Conservation (phyloP, 2,329 filamentous ascomycete species). For the Thermothelomyces thermophilus region DNA sequence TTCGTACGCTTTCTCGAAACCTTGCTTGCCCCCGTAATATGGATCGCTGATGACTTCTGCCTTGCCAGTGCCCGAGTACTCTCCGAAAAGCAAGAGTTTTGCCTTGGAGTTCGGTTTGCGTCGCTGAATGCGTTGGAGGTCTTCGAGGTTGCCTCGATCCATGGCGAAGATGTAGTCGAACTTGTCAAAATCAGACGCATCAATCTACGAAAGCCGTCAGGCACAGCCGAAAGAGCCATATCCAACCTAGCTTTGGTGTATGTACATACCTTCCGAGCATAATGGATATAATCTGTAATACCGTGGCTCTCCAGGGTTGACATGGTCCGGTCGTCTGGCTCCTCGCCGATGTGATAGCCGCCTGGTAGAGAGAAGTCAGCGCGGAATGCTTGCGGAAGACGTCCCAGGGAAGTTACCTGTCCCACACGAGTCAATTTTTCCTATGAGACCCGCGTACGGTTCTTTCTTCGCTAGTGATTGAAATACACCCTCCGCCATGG, state of each 20-base stretch:
- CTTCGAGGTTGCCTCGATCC: slow-evolving; percentile 74
- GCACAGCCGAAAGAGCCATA: not conserved
- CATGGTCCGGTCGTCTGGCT: slow-evolving; percentile 79
- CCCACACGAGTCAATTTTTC: slow-evolving; percentile 76
- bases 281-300: slow-evolving; percentile 70
- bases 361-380: slow-evolving; percentile 36
- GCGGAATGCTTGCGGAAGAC: not conserved
- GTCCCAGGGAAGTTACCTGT: slow-evolving; percentile 46
- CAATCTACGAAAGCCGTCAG: slow-evolving; percentile 35
- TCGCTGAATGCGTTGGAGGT: slow-evolving; percentile 57
- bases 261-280: slow-evolving; percentile 68
- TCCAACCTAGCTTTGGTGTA: not conserved
- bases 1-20: slow-evolving; percentile 81
- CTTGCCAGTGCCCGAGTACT: slow-evolving; percentile 60
- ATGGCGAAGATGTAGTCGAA: slow-evolving; percentile 96
- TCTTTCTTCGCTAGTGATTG: slow-evolving; percentile 58
- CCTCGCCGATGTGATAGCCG: slow-evolving; percentile 73
- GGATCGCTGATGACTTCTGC: slow-evolving; percentile 77
- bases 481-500: slow-evolving; percentile 96
- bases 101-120: slow-evolving; percentile 53
- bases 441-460: slow-evolving; percentile 54
- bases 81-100: slow-evolving; percentile 76
- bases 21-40: slow-evolving; percentile 80
- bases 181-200: slow-evolving; percentile 63
- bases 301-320: slow-evolving; percentile 65